These are phyloP conservation scores for Conticribra guillardii DNA, from an alignment of 108 stramenopile species.

Conservation along the genomic window DNA sequence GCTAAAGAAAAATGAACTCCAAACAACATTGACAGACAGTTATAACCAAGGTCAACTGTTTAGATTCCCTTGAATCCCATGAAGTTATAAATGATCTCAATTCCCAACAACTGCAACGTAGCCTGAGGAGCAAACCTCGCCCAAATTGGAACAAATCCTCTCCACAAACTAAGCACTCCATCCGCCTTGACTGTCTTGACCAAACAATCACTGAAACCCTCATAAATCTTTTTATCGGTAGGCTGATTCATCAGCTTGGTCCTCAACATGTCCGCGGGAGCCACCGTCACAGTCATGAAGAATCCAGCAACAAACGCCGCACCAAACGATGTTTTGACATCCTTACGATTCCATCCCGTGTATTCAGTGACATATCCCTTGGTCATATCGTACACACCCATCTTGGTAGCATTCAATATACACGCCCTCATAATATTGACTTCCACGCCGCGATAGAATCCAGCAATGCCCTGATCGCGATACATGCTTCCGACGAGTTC, in stretches of 20 bases:
- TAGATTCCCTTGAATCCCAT: conserved; percentile 85
- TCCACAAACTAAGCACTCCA: conserved; percentile 77
- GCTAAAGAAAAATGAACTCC: no score
- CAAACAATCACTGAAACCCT: conserved; percentile 77
- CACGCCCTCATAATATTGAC: conserved; percentile 89
- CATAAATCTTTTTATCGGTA: conserved; percentile 80
- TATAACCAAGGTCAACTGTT: no score
- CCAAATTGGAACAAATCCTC: conserved; percentile 91
- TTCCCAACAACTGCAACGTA: conserved; percentile 84
- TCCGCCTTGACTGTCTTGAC: conserved; percentile 75
- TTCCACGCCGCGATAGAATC: conserved; percentile 91
- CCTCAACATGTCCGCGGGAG: conserved; percentile 72
- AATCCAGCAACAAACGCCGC: conserved; percentile 87
- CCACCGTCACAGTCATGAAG: conserved; percentile 90
- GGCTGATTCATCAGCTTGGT: conserved; percentile 90
- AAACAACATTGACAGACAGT: no score
- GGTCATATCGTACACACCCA: conserved; percentile 89
- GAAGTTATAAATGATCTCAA: conserved; percentile 76
- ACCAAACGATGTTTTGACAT: conserved; percentile 67
- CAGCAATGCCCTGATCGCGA: conserved; percentile 83
- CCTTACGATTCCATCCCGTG: conserved; percentile 83
- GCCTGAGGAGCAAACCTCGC: conserved; percentile 91
- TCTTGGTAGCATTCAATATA: conserved; percentile 94
- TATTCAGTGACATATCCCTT: conserved; percentile 80
- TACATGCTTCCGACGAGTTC: conserved; percentile 73